Evolutionary conservation across 192 early-diverging fungal genomes (phyloP), one percentile per base, ranked within the genome.

Genomic region (Lobosporangium transversale): DNA sequence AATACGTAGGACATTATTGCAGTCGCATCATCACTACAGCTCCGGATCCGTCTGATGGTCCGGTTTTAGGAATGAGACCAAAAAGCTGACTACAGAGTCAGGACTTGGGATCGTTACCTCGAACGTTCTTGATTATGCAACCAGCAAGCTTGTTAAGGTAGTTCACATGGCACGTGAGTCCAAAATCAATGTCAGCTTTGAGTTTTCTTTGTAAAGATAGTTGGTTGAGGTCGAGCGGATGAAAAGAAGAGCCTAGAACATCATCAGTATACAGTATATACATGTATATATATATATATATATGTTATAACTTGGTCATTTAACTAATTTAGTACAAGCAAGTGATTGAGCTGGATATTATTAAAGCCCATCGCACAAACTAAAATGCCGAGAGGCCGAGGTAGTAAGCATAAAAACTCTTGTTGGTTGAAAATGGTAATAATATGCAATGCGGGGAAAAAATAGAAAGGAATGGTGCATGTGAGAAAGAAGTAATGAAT

Each of bases 1-100:
- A 96, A 98, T 86, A 96, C 97, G 32, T 88, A 98, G 82, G 97
- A 96, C 79, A 96, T 99, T 75, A 97, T 99, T 84, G 89, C 91
- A 15, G 97, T 96, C 47, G 93, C 97, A 35, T 87, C 93, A 74
- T 88, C 97, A 69, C 86, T 99, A 42, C 92, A 93, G 47, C 88
- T 99, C 48, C 88, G 89, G 80, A 90, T 99, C 52, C 98, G 96
- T n/a, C 87, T 99, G 37, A 89, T 99, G 66, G 96, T 99, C 43
- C 91, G 98, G 79, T 90, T 99, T 32, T 95, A 98, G 84, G 98
- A 89, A 95, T 27, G 88, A 89, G 49, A 94, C 93, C 84, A 97
- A 95, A 85, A 91, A 93, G 86, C 84, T 97, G 53, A 97, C 98
- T 74, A 86, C 86, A 54, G 90, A 96, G 70, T 96, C 94, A 55